These are phyloP conservation scores for Niveomyces coronatus DNA, from an alignment of 2,329 filamentous ascomycete species.

Conservation along the genomic window DNA sequence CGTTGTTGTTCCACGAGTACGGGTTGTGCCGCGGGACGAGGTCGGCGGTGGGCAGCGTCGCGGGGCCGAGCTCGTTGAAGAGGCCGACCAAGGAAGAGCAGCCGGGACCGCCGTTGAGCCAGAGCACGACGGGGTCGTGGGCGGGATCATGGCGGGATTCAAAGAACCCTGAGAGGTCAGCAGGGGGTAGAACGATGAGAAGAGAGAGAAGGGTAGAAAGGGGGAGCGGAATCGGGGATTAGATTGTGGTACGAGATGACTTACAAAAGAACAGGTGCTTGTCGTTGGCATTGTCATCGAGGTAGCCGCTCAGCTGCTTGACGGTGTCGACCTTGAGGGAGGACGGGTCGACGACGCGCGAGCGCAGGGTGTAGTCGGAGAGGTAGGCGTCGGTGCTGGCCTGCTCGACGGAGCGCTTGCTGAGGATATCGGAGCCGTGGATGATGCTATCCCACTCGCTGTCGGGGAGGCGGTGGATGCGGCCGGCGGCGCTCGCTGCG, in stretches of 20 bases:
- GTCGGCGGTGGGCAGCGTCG: constrained; percentile 73
- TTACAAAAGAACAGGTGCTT: constrained; percentile 92
- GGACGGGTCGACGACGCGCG: constrained; percentile 82
- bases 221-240: no score
- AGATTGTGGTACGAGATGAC: background rate
- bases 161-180: constrained; percentile 62
- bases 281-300: constrained; percentile 91
- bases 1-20: constrained; percentile 92
- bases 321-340: constrained; percentile 80
- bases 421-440: constrained; percentile 73
- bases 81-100: constrained; percentile 95
- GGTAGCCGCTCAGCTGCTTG: constrained; percentile 97
- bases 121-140: constrained; percentile 91
- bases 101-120: constrained; percentile 92
- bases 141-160: constrained; percentile 95
- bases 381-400: constrained; percentile 74
- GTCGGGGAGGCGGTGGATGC: constrained; percentile 68
- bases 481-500: constrained; percentile 73
- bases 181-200: background rate
- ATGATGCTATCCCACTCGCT: constrained; percentile 85
- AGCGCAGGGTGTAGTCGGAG: constrained; percentile 75
- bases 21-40: constrained; percentile 73
- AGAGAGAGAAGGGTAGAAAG: no score
- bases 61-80: constrained; percentile 96
- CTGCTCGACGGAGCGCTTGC: constrained; percentile 47